phyloP scores from a whole-genome alignment of 2,329 filamentous ascomycete genomes.

The Allantophomopsis lycopodina region DNA sequence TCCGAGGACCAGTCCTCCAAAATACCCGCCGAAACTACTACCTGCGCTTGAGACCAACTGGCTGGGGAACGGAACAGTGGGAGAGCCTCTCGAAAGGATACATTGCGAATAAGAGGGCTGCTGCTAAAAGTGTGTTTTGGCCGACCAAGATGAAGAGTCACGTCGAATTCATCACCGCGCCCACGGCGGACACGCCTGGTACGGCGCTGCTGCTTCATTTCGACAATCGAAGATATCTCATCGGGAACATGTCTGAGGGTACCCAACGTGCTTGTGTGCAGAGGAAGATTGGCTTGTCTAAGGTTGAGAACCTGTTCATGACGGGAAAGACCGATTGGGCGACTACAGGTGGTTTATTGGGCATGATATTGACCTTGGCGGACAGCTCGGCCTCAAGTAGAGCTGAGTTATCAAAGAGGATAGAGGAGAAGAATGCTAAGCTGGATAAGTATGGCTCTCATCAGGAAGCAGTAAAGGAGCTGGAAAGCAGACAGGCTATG shows the following conservation, averaged over 20 bases:
- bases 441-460: slow-evolving; percentile 8
- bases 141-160: slow-evolving; percentile 49
- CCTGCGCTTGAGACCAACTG: too few relatives aligned
- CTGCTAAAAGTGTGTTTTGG: too few relatives aligned
- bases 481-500: slow-evolving; percentile 25
- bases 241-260: slow-evolving; percentile 74
- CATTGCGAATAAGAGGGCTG: too few relatives aligned
- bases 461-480: neutral
- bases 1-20: too few relatives aligned
- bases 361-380: slow-evolving; percentile 73
- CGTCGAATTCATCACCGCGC: slow-evolving; percentile 65
- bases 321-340: slow-evolving; percentile 66
- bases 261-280: slow-evolving; percentile 57
- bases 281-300: slow-evolving; percentile 48
- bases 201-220: slow-evolving; percentile 68
- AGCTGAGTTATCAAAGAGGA: slow-evolving; percentile 25
- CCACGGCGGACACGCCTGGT: slow-evolving; percentile 78
- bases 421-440: slow-evolving; percentile 20
- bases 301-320: slow-evolving; percentile 68
- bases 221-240: slow-evolving; percentile 69
- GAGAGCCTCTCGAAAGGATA: too few relatives aligned
- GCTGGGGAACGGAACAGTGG: too few relatives aligned
- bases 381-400: slow-evolving; percentile 41
- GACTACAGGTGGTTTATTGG: slow-evolving; percentile 69
- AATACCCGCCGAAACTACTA: too few relatives aligned